These are phyloP conservation scores for Pyracantha coccinea DNA, from an alignment of 331 rosid species.

Conservation along the genomic window DNA sequence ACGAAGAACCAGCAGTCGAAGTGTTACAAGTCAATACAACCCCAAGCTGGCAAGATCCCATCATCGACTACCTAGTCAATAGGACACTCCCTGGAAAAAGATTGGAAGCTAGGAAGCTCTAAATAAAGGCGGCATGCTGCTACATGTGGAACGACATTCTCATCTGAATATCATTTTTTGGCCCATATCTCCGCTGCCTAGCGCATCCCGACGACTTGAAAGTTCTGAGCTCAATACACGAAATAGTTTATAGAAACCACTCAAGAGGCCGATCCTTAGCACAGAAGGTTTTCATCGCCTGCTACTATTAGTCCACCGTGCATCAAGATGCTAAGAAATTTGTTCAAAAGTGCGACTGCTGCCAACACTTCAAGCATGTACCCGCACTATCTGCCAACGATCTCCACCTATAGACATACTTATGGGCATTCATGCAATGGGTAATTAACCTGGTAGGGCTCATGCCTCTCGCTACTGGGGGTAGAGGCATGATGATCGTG, in stretches of 20 bases:
- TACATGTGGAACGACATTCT: neutral
- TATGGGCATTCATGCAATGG: rapidly evolving
- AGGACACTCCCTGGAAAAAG: neutral
- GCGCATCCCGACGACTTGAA: rapidly evolving
- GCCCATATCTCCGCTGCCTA: neutral
- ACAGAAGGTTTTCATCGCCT: rapidly evolving
- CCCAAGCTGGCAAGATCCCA: neutral
- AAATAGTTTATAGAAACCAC: neutral
- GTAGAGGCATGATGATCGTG: neutral
- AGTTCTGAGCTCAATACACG: neutral
- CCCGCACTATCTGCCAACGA: rapidly evolving
- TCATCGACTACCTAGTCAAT: neutral
- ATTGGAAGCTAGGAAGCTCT: neutral
- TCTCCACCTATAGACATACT: rapidly evolving
- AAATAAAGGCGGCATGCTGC: neutral
- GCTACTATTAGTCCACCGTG: neutral
- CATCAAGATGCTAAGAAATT: too few species aligned
- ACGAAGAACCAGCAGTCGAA: too few species aligned
- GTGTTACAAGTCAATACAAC: too few species aligned
- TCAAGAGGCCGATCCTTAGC: neutral
- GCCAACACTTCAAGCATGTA: neutral
- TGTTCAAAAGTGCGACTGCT: neutral
- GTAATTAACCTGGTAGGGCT: neutral
- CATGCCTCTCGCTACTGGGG: rapidly evolving
- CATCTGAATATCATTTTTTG: too few species aligned